Base-by-base conservation (phyloP, 1,139 yeast species). In the Pichia sp. region DNA sequence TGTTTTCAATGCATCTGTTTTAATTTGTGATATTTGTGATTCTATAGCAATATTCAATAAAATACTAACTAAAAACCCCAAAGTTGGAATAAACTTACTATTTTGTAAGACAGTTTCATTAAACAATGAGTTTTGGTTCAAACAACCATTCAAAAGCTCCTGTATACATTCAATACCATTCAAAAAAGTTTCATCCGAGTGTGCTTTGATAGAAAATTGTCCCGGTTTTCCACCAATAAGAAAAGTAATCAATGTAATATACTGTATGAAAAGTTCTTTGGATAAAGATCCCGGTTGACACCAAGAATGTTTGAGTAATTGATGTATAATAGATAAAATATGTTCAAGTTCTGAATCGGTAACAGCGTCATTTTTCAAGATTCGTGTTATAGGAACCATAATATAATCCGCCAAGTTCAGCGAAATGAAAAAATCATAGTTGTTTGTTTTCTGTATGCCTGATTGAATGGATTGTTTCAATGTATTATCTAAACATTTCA, bases 341-440 rank as follows among this genome's bases (percentile, higher is more conserved):
- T 62, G 57, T 43, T 74, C 77, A 3, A 69, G 60, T 34, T 67
- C 70, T 1, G 67, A 48, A 40, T 70, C 74, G 3, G 71, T 66
- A 1, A 76, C 52, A 13, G 37, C 37, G 2, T 67, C 62, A 25
- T 63, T 65, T 46, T 72, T 72, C 29, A 80, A 57, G 2, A 80
- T 54, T 43, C 69, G 69, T 1, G 78, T 69, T 2, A 80, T 50
- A 0, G 88, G 87, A 22, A 76, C 71, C 55, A 78, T 79, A 2
- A 80, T 66, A 47, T 79, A 78, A 50, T 80, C 85, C 0, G 81
- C 84, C 18, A 79, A 55, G 26, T 64, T 64, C 0, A 65, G 51
- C 0, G 76, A 63, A 4, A 66, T 38, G 1, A 38, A 31, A 13
- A 47, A 15, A 9, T 26, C 22, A n/a, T n/a, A n/a, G n/a, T n/a